These are phyloP conservation scores for Trichosporon asahii DNA, from an alignment of 1,284 basidiomycete genomes.

Conservation along the genomic window DNA sequence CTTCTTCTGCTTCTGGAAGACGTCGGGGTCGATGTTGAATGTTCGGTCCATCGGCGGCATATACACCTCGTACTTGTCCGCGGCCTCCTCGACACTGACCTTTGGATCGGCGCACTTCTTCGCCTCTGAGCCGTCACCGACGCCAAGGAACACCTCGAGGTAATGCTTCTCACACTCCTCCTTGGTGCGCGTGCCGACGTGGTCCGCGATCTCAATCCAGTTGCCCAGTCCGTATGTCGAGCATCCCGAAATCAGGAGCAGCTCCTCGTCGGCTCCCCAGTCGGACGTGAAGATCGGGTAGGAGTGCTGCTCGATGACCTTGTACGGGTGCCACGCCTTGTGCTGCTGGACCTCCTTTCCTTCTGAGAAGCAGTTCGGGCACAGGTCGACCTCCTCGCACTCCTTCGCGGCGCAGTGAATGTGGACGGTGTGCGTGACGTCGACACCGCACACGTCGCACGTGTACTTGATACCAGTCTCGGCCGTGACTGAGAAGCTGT, in stretches of 20 bases:
- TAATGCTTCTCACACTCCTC: slow-evolving; percentile 95
- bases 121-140: slow-evolving; percentile 27
- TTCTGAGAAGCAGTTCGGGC: slow-evolving; percentile 83
- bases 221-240: slow-evolving; percentile 89
- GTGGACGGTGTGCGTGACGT: slow-evolving; percentile 75
- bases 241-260: slow-evolving; percentile 85
- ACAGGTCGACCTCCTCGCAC: slow-evolving; percentile 82
- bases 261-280: slow-evolving; percentile 98
- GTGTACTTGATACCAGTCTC: slow-evolving; percentile 51
- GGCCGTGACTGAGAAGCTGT: slow-evolving; percentile 32
- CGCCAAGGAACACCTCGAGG: slow-evolving; percentile 68
- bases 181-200: slow-evolving; percentile 89
- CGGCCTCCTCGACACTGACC: slow-evolving; percentile 25
- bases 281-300: slow-evolving; percentile 93
- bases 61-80: slow-evolving; percentile 33
- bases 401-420: slow-evolving; percentile 82
- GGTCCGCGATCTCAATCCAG: slow-evolving; percentile 95
- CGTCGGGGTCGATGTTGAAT: slow-evolving; percentile 71
- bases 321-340: slow-evolving; percentile 84
- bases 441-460: slow-evolving; percentile 51
- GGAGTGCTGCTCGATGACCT: slow-evolving; percentile 90
- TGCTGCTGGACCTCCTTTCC: slow-evolving; percentile 87
- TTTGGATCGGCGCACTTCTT: slow-evolving; percentile 16
- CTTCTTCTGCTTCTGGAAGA: slow-evolving; percentile 83
- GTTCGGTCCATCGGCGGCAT: slow-evolving; percentile 67